Evolutionary conservation across 805 yeast genomes (phyloP).

Genomic region (Nakazawaea laoshanensis): DNA sequence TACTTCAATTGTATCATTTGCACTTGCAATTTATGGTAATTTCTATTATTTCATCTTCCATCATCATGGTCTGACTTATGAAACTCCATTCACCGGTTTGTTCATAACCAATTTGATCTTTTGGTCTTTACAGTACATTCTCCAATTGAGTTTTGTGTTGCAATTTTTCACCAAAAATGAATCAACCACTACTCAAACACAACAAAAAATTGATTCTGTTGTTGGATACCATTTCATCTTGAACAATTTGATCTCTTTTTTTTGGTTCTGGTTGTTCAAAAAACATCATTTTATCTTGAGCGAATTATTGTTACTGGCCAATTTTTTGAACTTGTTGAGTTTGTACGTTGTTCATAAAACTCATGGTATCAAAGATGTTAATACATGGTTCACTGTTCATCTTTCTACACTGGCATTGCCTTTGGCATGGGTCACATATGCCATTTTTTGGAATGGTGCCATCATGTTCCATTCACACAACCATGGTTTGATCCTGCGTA

Average conservation of each 20-base stretch:
- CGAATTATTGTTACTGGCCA: constrained; percentile 49
- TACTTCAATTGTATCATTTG: constrained; percentile 43
- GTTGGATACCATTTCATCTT: constrained; percentile 57
- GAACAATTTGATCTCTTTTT: constrained; percentile 50
- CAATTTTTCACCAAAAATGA: constrained; percentile 29
- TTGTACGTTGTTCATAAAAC: constrained; percentile 56
- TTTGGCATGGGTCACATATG: constrained; percentile 64
- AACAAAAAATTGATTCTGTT: constrained; percentile 24
- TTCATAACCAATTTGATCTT: constrained; percentile 38
- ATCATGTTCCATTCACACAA: constrained; percentile 57
- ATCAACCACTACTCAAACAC: constrained; percentile 15
- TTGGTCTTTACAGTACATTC: constrained; percentile 47
- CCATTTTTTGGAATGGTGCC: constrained; percentile 82
- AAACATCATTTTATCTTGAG: constrained; percentile 48
- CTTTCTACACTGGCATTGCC: constrained; percentile 64
- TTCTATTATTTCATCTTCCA: constrained; percentile 51
- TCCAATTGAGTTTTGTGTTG: constrained; percentile 43
- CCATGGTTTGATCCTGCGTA: constrained; percentile 44
- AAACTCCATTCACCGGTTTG: constrained; percentile 67
- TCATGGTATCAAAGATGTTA: constrained; percentile 40
- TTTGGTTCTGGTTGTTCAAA: constrained; percentile 60
- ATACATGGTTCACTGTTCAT: constrained; percentile 52
- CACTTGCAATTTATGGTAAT: constrained; percentile 47
- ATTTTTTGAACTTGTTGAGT: constrained; percentile 49
- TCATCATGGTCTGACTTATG: constrained; percentile 31